Conservation (phyloP, 2,329 filamentous ascomycete genomes). For the Emergomyces pasteurianus region DNA sequence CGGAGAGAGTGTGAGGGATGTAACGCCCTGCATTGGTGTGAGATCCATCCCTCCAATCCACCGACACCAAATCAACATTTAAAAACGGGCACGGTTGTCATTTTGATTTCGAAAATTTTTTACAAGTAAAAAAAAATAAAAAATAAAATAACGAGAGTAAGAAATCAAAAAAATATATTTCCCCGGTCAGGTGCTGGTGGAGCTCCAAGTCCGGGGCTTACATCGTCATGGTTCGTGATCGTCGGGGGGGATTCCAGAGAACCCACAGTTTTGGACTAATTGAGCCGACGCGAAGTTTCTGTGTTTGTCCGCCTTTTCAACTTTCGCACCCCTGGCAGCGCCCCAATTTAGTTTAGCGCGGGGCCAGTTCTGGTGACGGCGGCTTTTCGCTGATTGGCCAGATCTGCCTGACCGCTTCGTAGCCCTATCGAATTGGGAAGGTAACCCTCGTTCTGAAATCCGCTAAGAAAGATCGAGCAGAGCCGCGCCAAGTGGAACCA, state of each 20-base stretch:
- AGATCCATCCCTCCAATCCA: not conserved
- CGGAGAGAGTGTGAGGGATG: not conserved
- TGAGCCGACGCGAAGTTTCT: too few relatives aligned
- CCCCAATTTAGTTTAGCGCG: not conserved
- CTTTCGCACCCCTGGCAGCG: not conserved
- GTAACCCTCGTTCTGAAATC: too few relatives aligned
- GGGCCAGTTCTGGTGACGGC: not conserved
- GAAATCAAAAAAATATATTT: too few relatives aligned
- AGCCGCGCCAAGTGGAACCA: not conserved
- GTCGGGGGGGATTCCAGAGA: not conserved
- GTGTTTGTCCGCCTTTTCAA: not conserved
- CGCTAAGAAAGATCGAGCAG: not conserved
- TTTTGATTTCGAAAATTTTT: too few relatives aligned
- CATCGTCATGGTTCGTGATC: not conserved
- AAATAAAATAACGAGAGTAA: too few relatives aligned
- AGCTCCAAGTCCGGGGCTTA: not conserved
- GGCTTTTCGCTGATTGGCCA: not conserved
- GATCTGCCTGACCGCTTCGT: not conserved
- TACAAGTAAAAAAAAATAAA: too few relatives aligned
- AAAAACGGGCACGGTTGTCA: too few relatives aligned
- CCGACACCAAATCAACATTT: not conserved
- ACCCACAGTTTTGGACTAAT: not conserved
- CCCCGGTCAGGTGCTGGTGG: too few relatives aligned
- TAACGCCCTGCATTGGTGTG: not conserved
- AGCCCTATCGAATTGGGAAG: not conserved